Evolutionary conservation across 2,329 filamentous ascomycete species (phyloP), one percentile per base, ranked within the genome.

Genomic region (Simplicillium aogashimaense): DNA sequence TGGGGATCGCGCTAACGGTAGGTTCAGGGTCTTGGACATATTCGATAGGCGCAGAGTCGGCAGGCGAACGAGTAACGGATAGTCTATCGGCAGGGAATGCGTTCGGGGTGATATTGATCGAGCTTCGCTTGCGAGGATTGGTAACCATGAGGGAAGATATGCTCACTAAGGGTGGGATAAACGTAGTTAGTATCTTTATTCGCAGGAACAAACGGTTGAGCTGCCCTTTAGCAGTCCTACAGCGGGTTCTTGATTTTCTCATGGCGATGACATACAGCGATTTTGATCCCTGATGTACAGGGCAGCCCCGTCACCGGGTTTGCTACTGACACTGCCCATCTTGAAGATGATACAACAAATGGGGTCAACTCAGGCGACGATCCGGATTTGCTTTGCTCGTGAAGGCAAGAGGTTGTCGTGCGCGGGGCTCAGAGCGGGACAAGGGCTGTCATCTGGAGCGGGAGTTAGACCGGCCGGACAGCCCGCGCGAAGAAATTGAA

Each of bases 291-390:
- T 83, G 58, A 97, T 71, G 61, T 84, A 94, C 59, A 97, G 69
- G 53, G 78, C 66, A 52, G 78, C 74, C 59, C 80, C 85, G 56
- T 95, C 89, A 54, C 94, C 89, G 55, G 82, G 80, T 64, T 81
- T 84, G 72, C 89, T 95, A 62, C 79, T 82, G 64, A 95, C 81
- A 69, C 84, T 88, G 58, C 92, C 92, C 92, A 98, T 98, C 61
- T 65, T 75, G 66, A 61, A 31, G 42, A n/a, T 28, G 37, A 33
- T 38, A 25, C 15, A 25, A 40, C 43, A 47, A 42, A 41, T 41
- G 42, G 47, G 38, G 42, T 39, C 42, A 45, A 44, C 44, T 44
- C 16, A 41, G 36, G 39, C 28, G 17, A 31, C 39, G 29, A 20
- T 11, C 35, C 25, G n/a, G 40, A 15, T 31, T 18, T 20, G 36